Base-by-base conservation (phyloP, 2,329 filamentous ascomycete species). In the Ilyonectria robusta region DNA sequence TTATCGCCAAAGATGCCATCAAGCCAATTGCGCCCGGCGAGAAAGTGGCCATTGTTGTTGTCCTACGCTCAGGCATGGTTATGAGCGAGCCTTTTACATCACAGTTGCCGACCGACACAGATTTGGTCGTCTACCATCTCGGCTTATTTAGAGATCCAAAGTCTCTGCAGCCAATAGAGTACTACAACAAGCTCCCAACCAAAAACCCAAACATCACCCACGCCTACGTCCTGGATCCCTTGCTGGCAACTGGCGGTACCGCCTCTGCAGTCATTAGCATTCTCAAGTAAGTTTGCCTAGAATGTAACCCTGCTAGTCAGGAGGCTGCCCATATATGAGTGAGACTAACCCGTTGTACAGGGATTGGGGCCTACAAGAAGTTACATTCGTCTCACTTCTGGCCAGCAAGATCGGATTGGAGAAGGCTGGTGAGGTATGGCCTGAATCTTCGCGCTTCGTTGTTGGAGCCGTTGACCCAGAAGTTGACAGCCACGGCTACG, bases 201-300 rank as follows among this genome's bases (percentile, higher is more conserved):
- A 73, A 66, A 48, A 57, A 59, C 9, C 57, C 70, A 17, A 68
- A 59, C 1, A 68, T 72, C 21, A 88, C 86, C 78, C 85, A 86
- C 75, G 91, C 90, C 8, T 89, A 92, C 68, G 81, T 93, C 17
- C 82, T 92, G 10, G 91, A 93, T 72, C 91, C 91, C 0, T 84
- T 92, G 61, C 89, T 92, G 68, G 91, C 91, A 0, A 92, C 91
- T 0, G 91, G 91, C n/a, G 88, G 87, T 0, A 93, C 91, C 0
- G 85, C 88, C 1, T 86, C 85, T 55, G 90, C 90, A 0, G 90
- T 90, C 0, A 92, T 92, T 68, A 89, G 91, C 60, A 88, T 88
- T 2, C 77, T 92, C 65, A 73, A 61, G 72, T 74, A 62, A 4
- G 40, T 42, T 42, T 8, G 3, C 40, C 7, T 42, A n/a, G 6